A percentile compares a stretch with the other conserved stretches of the same genome.
Conservation (phyloP, 768 basidiomycete species). For the Flagelloscypha sp. region DNA sequence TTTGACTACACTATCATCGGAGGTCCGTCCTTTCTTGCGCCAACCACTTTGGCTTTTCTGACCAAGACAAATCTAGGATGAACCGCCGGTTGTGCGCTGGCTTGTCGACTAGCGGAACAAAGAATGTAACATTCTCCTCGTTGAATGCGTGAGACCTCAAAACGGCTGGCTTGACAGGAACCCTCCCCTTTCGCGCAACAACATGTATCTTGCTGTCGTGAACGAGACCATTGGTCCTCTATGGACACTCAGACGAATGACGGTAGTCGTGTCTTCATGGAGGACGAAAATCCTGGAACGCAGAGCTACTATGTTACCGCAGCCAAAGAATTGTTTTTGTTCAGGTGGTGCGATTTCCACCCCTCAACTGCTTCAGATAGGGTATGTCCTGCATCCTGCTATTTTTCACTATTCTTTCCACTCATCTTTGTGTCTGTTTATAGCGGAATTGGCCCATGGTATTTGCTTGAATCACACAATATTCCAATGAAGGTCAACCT, state of each 20-base stretch:
- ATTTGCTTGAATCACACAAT: constrained; percentile 19
- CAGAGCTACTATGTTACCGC: too few relatives aligned
- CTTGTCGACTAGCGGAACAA: constrained; percentile 27
- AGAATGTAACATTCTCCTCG: constrained; percentile 19
- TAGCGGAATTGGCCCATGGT: constrained; percentile 31
- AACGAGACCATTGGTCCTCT: constrained; percentile 11
- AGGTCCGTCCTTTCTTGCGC: too few relatives aligned
- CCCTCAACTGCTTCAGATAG: constrained; percentile 22
- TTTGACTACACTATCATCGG: too few relatives aligned
- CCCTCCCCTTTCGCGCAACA: constrained; percentile 22
- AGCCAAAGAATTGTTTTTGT: constrained; percentile 13
- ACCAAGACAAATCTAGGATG: too few relatives aligned
- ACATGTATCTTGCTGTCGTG: constrained; percentile 13
- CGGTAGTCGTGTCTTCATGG: not conserved
- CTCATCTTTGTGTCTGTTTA: not conserved
- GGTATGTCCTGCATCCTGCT: too few relatives aligned
- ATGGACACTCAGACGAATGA: constrained; percentile 6
- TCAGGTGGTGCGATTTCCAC: constrained; percentile 27
- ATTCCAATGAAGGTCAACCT: constrained; percentile 16
- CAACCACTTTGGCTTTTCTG: too few relatives aligned
- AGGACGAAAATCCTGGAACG: too few relatives aligned
- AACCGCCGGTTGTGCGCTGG: constrained; percentile 32
- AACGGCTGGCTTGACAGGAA: constrained; percentile 23
- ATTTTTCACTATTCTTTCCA: too few relatives aligned
- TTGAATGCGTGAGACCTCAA: constrained; percentile 25